phyloP scores from a whole-genome alignment of 2,329 filamentous ascomycete species.

The Aureobasidium sp. region DNA sequence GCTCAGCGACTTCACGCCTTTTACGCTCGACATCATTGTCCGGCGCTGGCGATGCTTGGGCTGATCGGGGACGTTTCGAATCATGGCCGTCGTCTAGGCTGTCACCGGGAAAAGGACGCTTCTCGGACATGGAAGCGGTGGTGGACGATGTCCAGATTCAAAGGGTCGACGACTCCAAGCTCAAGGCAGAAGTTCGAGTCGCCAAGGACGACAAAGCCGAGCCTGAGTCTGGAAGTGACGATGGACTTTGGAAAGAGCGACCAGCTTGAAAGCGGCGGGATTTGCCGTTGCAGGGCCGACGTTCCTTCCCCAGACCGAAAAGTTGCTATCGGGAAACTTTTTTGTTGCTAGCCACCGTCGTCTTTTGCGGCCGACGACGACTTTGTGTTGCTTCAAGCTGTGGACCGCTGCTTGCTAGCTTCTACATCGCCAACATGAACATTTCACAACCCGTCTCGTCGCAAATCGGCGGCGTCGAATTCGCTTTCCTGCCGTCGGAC shows the following conservation, averaged over 20 bases:
- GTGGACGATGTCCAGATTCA: background rate
- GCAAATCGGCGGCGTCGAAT: constrained; percentile 79
- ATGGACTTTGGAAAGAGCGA: background rate
- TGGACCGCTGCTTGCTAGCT: constrained; percentile 17
- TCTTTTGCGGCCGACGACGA: constrained; percentile 8
- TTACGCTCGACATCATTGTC: constrained; percentile 27
- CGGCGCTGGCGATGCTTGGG: constrained; percentile 31
- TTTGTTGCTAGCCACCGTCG: constrained; percentile 8
- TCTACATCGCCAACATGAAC: constrained; percentile 30
- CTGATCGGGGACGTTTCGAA: constrained; percentile 35
- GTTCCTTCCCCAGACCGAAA: constrained; percentile 14
- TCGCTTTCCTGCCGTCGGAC: constrained; percentile 71
- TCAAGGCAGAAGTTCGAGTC: background rate
- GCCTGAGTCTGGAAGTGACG: background rate
- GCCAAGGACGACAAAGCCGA: background rate
- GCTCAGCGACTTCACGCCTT: constrained; percentile 28
- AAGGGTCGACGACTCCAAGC: background rate
- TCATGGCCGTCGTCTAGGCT: constrained; percentile 30
- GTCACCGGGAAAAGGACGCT: constrained; percentile 35
- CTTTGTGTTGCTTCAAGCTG: constrained; percentile 15
- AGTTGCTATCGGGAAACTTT: constrained; percentile 13
- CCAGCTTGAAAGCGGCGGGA: background rate
- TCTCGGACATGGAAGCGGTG: constrained; percentile 32
- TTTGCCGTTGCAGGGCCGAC: constrained; percentile 1
- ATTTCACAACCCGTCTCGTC: constrained; percentile 69